These are phyloP conservation scores for Yamadazyma conglobata DNA, from an alignment of 1,139 yeast species.

Conservation along the genomic window DNA sequence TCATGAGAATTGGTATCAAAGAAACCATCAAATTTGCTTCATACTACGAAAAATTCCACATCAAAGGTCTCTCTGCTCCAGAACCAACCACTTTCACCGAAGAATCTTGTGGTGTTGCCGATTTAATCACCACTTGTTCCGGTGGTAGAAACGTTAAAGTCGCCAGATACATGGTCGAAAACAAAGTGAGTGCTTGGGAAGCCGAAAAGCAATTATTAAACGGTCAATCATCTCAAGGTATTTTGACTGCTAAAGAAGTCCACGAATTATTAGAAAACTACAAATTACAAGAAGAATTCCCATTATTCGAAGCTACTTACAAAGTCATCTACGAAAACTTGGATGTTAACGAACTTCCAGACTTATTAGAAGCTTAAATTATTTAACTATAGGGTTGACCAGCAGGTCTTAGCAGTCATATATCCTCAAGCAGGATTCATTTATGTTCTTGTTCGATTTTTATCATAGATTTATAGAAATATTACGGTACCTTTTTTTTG, in stretches of 20 bases:
- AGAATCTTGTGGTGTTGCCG: slow-evolving; percentile 50
- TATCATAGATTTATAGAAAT: slow-evolving; percentile 4
- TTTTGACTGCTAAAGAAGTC: slow-evolving; percentile 46
- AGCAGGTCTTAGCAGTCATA: no score
- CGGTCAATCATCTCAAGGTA: slow-evolving; percentile 50
- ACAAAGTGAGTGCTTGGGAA: slow-evolving; percentile 40
- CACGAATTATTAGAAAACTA: slow-evolving; percentile 50
- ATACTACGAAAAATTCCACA: slow-evolving; percentile 62
- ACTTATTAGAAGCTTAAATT: slow-evolving; percentile 23
- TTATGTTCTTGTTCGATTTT: no score
- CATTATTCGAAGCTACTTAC: slow-evolving; percentile 66
- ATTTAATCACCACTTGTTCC: slow-evolving; percentile 46
- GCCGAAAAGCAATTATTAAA: slow-evolving; percentile 46
- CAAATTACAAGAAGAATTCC: slow-evolving; percentile 47
- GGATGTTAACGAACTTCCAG: slow-evolving; percentile 34
- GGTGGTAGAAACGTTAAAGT: slow-evolving; percentile 51
- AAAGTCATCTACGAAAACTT: slow-evolving; percentile 73
- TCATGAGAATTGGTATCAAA: slow-evolving; percentile 46
- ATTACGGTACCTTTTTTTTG: neutral
- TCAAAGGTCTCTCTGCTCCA: slow-evolving; percentile 55
- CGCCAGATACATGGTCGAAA: slow-evolving; percentile 46
- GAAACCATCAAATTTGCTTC: slow-evolving; percentile 45
- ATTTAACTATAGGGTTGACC: no score
- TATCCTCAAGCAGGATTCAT: no score
- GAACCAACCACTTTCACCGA: slow-evolving; percentile 42